A percentile compares a stretch with the other conserved stretches of the same genome.
Conservation (phyloP, 225 moss, liverwort and hornwort genomes). For the Marchantia polymorpha region DNA sequence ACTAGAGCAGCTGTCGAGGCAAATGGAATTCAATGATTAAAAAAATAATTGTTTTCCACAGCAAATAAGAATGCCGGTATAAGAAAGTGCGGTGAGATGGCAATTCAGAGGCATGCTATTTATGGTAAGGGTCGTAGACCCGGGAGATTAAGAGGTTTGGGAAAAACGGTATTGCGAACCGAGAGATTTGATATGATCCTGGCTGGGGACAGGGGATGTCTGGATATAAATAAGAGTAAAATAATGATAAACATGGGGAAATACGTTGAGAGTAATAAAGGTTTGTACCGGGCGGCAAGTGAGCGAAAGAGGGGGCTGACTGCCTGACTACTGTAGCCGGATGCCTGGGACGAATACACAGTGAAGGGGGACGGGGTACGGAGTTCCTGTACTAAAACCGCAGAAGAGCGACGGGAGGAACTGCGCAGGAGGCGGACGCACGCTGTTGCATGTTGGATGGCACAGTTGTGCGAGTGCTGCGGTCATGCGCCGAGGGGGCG, state of each 20-base stretch:
- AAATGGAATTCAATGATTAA: too few species aligned
- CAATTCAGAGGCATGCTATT: neutral
- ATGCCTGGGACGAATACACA: conserved; percentile 3
- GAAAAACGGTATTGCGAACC: neutral
- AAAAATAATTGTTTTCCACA: neutral
- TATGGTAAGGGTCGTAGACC: neutral
- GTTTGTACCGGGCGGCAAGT: conserved; percentile 7
- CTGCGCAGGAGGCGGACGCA: conserved; percentile 18
- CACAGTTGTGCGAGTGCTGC: conserved; percentile 1
- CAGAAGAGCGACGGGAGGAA: neutral
- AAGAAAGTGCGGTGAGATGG: neutral
- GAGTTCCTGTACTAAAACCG: neutral
- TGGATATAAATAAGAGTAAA: neutral
- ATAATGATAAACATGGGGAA: neutral
- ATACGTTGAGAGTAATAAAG: conserved; percentile 1
- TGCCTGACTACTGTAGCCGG: neutral
- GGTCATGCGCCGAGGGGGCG: conserved; percentile 6
- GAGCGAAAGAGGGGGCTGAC: neutral
- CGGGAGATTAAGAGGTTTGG: neutral
- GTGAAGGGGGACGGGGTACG: neutral
- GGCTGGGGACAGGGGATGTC: neutral
- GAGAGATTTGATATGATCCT: conserved; percentile 16
- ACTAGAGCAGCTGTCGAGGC: too few species aligned
- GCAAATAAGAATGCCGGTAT: neutral
- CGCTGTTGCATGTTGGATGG: conserved; percentile 14